Base-by-base conservation (phyloP, 2,329 filamentous ascomycete species). In the Aspergillus clavatus region DNA sequence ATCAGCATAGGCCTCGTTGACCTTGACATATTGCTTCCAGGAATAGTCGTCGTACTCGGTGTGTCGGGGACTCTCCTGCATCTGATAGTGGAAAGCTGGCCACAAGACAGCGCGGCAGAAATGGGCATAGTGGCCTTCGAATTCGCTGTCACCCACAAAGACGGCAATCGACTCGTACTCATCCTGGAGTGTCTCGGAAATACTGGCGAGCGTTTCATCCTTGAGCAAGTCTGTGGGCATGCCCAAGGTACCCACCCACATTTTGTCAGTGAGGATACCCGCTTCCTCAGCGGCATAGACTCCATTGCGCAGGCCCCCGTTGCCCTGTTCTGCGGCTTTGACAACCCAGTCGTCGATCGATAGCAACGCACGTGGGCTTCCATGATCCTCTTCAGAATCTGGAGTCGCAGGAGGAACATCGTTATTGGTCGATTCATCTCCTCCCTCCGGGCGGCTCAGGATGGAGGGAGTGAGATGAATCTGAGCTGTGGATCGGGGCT, bases 41-140 rank as follows among this genome's bases (percentile, higher is more conserved):
- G 90, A 95, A 68, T 96, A 90, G 59, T 96, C 91, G 65, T 94
- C 85, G 65, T 95, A 97, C 0, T 91, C 89, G 63, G 95, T 96
- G 80, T 89, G 95, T 74, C 95, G 94, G 29, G 91, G 90, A 61
- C 91, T 91, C 65, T 96, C 91, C 2, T 91, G 91, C 54, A 96
- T 94, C 66, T 95, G 89, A 68, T 96, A 97, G 69, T 97, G 90
- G 68, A 96, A 93, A 51, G 95, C 89, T 1, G 91, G 91, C 89
- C 90, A 96, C 7, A 96, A 75, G 40, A 96, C 94, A 7, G 91
- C 87, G 72, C 95, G 95, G 80, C 90, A 96, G 67, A 91, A 96
- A 70, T 96, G 90, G 11, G 84, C 80, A 62, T 96, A 97, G 69
- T 95, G 89, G 1, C 89, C 89, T 59, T 95, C 86, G 60, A 95